Evolutionary conservation across 148 eudicot species (phyloP), one percentile per base, ranked within the genome.

Genomic region (Vaccinium macrocarpon): DNA sequence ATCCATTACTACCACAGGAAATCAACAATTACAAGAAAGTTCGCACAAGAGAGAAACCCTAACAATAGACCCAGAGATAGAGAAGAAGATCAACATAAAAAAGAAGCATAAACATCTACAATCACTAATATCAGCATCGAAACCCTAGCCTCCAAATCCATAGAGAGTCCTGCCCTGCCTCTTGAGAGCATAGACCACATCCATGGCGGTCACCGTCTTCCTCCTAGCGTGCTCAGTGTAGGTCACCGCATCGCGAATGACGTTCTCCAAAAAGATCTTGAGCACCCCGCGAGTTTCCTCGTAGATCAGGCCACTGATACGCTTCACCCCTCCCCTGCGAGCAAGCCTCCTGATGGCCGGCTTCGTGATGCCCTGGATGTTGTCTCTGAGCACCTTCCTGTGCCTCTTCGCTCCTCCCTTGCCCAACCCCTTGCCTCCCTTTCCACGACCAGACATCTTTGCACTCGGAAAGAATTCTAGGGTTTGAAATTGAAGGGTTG

Each of bases 241-340:
- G 0, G 73, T 68, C 73, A 68, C 73, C 0, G 73, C 38, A 4
- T 68, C 73, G 11, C 73, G 38, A 13, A 68, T 68, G 16, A 66
- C 72, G 38, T 66, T 66, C 73, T 68, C 73, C 73, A 68, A 23
- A 9, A 68, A 68, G 73, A 68, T 68, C 73, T 68, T 68, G 35
- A 68, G 73, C 35, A 68, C 73, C 6, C 73, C 73, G 0, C 73
- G 73, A 4, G 73, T 68, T 25, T 68, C 73, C 73, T 68, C 73
- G 38, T 68, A 68, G 73, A 68, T 68, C 0, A 73, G 23, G 9
- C 50, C 77, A 19, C 77, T 73, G 50, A 73, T 35, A 19, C 50
- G 51, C 77, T 73, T 73, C 51, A 78, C 61, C 4, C 55, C 55
- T 11, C 73, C 73, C 72, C 73, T 68, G 73, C 73, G 38, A 68